Conservation (phyloP, 2,329 filamentous ascomycete genomes). For the Trichocomaceae sp. region DNA sequence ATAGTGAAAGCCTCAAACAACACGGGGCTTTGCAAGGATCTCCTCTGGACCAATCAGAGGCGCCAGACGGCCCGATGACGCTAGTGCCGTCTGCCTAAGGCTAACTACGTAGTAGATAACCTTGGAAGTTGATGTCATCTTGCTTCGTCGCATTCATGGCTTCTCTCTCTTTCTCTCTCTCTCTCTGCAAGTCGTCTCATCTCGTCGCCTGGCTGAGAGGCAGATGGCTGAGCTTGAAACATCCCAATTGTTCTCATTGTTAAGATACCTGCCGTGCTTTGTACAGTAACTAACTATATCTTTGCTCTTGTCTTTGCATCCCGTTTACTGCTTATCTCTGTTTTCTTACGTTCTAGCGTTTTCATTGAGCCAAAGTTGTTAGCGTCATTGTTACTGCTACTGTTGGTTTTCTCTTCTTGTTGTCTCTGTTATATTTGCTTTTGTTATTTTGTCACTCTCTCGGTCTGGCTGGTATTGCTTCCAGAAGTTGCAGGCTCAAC, state of each 20-base stretch:
- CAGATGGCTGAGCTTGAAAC: not conserved
- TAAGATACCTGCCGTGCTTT: not conserved
- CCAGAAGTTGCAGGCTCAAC: conserved; percentile 3
- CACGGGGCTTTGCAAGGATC: conserved; percentile 1
- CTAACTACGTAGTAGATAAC: too few relatives aligned
- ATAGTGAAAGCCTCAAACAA: conserved; percentile 3
- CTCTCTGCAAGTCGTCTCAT: not conserved
- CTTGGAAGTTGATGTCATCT: not conserved
- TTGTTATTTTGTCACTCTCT: conserved; percentile 7
- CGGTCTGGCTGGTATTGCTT: not conserved
- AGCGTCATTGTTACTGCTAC: too few relatives aligned
- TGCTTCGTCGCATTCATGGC: not conserved
- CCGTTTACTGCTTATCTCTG: not conserved
- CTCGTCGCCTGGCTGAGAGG: not conserved
- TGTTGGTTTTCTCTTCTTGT: too few relatives aligned
- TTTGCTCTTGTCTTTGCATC: not conserved
- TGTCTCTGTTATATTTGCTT: conserved; percentile 1
- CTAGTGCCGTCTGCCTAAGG: too few relatives aligned
- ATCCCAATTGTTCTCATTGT: not conserved
- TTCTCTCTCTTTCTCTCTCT: too few relatives aligned
- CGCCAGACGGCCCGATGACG: not conserved
- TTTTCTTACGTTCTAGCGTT: not conserved
- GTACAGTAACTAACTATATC: too few relatives aligned
- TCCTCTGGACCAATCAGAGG: not conserved
- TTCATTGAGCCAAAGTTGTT: not conserved